Evolutionary conservation across 2,329 filamentous ascomycete genomes (phyloP).

Genomic region (Ceratocystis eucalypticola): DNA sequence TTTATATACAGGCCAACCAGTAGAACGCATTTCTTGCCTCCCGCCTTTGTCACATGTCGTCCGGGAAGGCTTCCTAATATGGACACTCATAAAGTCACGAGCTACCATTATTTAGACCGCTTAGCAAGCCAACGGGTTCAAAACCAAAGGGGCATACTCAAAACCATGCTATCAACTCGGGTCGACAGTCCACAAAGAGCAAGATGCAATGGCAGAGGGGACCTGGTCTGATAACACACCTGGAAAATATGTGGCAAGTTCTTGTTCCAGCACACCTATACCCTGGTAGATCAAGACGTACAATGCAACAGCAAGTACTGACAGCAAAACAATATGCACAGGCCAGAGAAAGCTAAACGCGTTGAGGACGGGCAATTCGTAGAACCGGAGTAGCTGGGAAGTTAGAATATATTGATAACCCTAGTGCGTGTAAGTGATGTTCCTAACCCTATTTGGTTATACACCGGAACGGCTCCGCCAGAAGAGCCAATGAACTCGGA

Average conservation of each 20-base stretch:
- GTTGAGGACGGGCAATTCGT: background rate
- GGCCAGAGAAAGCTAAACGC: background rate
- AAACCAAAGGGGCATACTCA: background rate
- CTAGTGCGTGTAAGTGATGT: background rate
- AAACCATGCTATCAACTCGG: background rate
- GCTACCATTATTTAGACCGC: background rate
- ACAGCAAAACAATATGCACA: background rate
- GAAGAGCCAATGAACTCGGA: no score
- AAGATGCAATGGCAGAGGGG: background rate
- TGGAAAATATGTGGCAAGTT: background rate
- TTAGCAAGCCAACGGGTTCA: background rate
- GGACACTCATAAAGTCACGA: background rate
- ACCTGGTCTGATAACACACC: background rate
- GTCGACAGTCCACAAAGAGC: background rate
- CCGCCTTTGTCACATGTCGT: background rate
- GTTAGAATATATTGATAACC: background rate
- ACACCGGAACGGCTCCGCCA: no score
- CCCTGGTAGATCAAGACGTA: background rate
- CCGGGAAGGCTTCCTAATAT: slow-evolving; percentile 2
- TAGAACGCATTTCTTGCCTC: background rate
- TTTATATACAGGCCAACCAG: background rate
- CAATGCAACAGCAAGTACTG: background rate
- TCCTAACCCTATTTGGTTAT: background rate
- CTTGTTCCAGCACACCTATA: background rate
- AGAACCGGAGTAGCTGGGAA: no score